Conservation (phyloP, 352 stramenopile genomes). For the Globisporangium ultimum region DNA sequence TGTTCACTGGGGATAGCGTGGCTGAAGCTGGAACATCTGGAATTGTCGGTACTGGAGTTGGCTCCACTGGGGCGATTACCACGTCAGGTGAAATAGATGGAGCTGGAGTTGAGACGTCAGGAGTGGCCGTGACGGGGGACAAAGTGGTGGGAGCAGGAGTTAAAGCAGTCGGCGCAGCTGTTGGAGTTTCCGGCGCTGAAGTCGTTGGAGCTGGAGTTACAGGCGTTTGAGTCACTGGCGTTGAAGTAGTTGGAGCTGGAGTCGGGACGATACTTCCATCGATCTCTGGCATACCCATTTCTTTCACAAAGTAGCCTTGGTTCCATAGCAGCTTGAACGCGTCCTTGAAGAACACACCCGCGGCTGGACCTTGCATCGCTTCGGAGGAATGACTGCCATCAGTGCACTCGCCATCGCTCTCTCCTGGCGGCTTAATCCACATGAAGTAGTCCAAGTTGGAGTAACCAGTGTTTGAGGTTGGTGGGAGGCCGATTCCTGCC, state of each 20-base stretch:
- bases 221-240: background rate
- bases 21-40: background rate
- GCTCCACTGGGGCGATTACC: no score
- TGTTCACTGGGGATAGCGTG: background rate
- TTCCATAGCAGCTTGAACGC: constrained; percentile 59
- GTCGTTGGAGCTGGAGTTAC: constrained; percentile 4
- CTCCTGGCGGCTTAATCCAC: constrained; percentile 63
- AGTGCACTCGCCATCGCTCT: constrained; percentile 64
- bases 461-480: constrained; percentile 41
- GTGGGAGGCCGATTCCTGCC: constrained; percentile 50
- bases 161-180: background rate
- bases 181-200: constrained; percentile 4
- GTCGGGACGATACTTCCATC: background rate
- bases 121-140: background rate
- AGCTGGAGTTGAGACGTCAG: background rate
- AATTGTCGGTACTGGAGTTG: background rate
- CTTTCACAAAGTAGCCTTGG: constrained; percentile 59
- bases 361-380: constrained; percentile 28
- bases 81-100: background rate
- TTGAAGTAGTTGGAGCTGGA: background rate
- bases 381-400: constrained; percentile 27
- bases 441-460: constrained; percentile 63
- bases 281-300: background rate
- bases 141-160: background rate
- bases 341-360: constrained; percentile 55